phyloP scores from a whole-genome alignment of 805 yeast species.

The Kodamaea kakaduensis region DNA sequence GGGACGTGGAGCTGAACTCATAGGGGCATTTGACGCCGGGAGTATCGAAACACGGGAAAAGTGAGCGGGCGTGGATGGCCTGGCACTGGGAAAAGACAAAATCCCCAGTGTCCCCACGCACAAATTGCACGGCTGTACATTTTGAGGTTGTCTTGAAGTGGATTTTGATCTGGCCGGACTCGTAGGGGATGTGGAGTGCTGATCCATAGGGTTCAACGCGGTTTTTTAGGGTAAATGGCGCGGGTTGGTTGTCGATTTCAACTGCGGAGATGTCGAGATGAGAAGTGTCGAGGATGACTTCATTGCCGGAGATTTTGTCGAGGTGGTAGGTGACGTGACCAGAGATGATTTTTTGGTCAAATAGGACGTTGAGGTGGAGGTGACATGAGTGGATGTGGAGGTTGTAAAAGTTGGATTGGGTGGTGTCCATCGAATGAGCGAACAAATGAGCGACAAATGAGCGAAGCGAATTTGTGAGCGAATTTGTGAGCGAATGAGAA shows the following conservation, averaged over 20 bases:
- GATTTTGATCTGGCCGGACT: constrained; percentile 31
- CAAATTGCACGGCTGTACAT: constrained; percentile 85
- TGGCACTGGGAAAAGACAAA: constrained; percentile 86
- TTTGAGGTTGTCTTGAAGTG: constrained; percentile 65
- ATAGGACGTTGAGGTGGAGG: constrained; percentile 51
- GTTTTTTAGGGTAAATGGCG: constrained; percentile 32
- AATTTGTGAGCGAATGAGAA: no score
- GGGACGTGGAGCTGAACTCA: constrained; percentile 55
- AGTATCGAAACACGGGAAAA: constrained; percentile 89
- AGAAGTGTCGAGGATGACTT: constrained; percentile 67
- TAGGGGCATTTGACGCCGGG: constrained; percentile 76
- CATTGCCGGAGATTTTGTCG: constrained; percentile 20
- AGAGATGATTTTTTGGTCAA: constrained; percentile 45
- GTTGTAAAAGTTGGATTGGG: constrained; percentile 57
- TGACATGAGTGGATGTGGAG: constrained; percentile 51
- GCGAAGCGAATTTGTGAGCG: no score
- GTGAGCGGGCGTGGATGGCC: constrained; percentile 84
- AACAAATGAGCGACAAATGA: no score
- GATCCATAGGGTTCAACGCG: constrained; percentile 59
- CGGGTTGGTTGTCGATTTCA: constrained; percentile 36
- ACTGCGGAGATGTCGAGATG: constrained; percentile 47
- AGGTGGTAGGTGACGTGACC: constrained; percentile 57
- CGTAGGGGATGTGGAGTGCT: constrained; percentile 37
- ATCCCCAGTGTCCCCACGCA: constrained; percentile 66
- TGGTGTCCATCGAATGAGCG: no score